phyloP scores from a whole-genome alignment of 352 stramenopile species.

The Globisporangium yorkense region DNA sequence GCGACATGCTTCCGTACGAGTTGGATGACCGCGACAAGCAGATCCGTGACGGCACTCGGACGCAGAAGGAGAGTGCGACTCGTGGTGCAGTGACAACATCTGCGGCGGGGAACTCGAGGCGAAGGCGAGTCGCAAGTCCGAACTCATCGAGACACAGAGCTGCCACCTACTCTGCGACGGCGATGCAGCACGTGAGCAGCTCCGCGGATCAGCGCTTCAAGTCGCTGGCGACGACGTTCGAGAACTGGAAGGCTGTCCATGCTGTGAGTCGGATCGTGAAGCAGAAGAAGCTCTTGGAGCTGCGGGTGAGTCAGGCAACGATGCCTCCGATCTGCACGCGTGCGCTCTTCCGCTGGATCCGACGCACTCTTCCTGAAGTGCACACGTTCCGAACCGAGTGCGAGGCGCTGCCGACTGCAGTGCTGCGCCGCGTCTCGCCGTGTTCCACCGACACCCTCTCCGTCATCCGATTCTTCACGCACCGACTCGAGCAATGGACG shows the following conservation, averaged over 20 bases:
- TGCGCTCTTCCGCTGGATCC: conserved; percentile 48
- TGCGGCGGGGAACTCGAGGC: not conserved
- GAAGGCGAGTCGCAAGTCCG: not conserved
- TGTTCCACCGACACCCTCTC: not conserved
- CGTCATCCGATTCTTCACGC: conserved; percentile 13
- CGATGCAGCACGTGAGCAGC: not conserved
- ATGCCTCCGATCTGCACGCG: conserved; percentile 26
- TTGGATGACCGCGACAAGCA: not conserved
- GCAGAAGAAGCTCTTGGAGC: conserved; percentile 18
- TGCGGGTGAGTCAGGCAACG: conserved; percentile 16
- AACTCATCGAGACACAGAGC: not conserved
- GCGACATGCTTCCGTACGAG: conserved; percentile 28
- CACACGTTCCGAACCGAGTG: conserved; percentile 16
- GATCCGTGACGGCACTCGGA: not conserved
- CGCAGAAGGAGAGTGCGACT: not conserved
- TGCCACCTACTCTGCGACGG: not conserved
- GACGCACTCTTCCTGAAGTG: conserved; percentile 23
- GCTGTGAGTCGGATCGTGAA: conserved; percentile 25
- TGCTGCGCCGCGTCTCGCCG: conserved; percentile 22
- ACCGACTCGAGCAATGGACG: conserved; percentile 11
- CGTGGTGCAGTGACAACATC: no score
- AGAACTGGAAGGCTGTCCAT: conserved; percentile 39
- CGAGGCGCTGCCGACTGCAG: conserved; percentile 23
- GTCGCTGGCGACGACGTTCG: conserved; percentile 30
- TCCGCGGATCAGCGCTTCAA: conserved; percentile 6